Evolutionary conservation across 306 rosid genomes (phyloP).

Genomic region (Medicago ruthenica): DNA sequence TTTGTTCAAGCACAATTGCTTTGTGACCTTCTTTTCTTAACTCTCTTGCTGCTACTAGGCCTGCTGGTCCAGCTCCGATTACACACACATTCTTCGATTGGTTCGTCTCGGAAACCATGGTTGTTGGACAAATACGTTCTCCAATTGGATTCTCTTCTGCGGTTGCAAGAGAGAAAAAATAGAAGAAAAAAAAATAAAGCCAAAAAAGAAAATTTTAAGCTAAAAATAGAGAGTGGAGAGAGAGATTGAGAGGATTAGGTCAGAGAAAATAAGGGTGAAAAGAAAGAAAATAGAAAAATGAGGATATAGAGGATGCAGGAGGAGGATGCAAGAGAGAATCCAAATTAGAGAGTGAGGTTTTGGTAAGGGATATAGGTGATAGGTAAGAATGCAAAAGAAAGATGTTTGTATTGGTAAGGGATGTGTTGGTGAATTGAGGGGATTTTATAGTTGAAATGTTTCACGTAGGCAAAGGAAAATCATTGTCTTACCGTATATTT

Average conservation of each 20-base stretch:
- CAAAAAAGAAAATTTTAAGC: neutral
- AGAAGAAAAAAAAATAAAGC: neutral
- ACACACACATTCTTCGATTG: constrained; percentile 73
- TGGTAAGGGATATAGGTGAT: neutral
- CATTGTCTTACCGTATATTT: too few species aligned
- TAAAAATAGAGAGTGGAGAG: neutral
- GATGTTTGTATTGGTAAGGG: constrained; percentile 6
- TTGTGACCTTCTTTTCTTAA: constrained; percentile 79
- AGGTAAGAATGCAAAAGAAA: constrained; percentile 35
- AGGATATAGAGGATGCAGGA: too few species aligned
- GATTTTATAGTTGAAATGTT: constrained; percentile 42
- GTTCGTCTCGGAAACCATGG: constrained; percentile 66
- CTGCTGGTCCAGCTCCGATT: constrained; percentile 91
- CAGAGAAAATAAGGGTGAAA: neutral
- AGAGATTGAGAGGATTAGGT: neutral
- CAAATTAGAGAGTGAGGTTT: neutral
- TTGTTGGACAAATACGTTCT: neutral
- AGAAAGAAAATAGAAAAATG: neutral
- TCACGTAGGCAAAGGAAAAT: constrained; percentile 43
- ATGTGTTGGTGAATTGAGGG: constrained; percentile 34
- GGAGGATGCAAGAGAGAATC: too few species aligned
- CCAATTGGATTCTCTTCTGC: neutral
- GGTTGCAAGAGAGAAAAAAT: too few species aligned
- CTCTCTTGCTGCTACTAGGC: constrained; percentile 89
- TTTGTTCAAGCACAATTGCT: constrained; percentile 73